Conservation (phyloP, 768 basidiomycete genomes). For the Galerina marginata region DNA sequence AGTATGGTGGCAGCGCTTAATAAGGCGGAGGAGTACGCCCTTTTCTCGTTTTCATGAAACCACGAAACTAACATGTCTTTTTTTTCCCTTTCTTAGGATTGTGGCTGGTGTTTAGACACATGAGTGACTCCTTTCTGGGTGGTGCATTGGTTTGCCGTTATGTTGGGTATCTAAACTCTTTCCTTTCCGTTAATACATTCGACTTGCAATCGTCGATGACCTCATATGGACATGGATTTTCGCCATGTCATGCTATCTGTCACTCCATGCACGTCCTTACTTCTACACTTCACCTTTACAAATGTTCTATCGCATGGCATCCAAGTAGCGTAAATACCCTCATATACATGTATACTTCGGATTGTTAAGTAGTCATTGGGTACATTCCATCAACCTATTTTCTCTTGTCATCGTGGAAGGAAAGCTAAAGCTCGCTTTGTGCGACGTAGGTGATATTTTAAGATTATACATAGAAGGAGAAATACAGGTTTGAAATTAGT, state of each 20-base stretch:
- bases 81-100: constrained; percentile 29
- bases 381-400: constrained; percentile 10
- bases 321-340: constrained; percentile 29
- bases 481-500: too few species aligned
- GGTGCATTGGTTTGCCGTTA: not conserved
- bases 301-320: constrained; percentile 13
- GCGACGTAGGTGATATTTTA: too few species aligned
- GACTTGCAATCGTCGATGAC: not conserved
- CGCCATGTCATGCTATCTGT: constrained; percentile 7
- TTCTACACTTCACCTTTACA: not conserved
- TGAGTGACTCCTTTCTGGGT: not conserved
- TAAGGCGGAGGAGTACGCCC: constrained; percentile 92
- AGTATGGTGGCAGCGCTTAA: constrained; percentile 93
- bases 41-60: constrained; percentile 9
- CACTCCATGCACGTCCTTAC: not conserved
- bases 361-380: constrained; percentile 14
- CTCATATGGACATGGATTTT: not conserved
- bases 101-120: constrained; percentile 35
- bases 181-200: not conserved
- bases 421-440: not conserved
- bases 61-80: constrained; percentile 10
- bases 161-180: constrained; percentile 1
- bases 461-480: too few species aligned
- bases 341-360: constrained; percentile 28
- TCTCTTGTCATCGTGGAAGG: not conserved